These are phyloP conservation scores for Fagus sylvatica DNA, from an alignment of 306 rosid species.

Conservation along the genomic window DNA sequence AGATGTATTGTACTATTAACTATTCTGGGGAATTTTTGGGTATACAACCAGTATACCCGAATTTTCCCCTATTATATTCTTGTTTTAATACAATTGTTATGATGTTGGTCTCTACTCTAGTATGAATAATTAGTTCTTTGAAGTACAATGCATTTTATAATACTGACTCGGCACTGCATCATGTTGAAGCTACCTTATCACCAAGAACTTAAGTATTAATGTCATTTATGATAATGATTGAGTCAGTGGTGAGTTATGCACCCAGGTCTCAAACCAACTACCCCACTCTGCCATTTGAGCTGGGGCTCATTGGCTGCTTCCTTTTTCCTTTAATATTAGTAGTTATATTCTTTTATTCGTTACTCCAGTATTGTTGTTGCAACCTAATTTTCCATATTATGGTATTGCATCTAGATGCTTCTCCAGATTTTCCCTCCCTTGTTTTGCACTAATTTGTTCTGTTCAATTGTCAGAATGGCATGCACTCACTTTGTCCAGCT, in stretches of 20 bases:
- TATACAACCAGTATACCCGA: no score
- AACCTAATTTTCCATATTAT: background rate
- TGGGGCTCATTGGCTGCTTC: background rate
- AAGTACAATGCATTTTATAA: background rate
- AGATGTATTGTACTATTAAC: no score
- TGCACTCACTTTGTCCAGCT: constrained; percentile 99
- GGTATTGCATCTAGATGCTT: constrained; percentile 21
- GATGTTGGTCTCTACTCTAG: no score
- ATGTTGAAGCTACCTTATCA: background rate
- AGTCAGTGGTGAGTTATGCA: background rate
- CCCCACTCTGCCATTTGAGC: no score
- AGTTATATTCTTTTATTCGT: background rate
- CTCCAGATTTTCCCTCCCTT: background rate
- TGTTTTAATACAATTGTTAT: no score
- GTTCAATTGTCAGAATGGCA: constrained; percentile 67
- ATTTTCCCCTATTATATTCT: no score
- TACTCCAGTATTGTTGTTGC: background rate
- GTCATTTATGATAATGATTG: background rate
- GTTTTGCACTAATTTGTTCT: constrained; percentile 18
- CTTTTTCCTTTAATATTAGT: background rate
- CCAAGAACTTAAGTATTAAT: background rate
- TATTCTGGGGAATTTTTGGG: no score
- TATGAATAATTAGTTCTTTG: no score
- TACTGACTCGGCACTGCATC: background rate
- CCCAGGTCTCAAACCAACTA: no score